Base-by-base conservation (phyloP, 352 stramenopile species). In the Phytophthora boehmeriae region DNA sequence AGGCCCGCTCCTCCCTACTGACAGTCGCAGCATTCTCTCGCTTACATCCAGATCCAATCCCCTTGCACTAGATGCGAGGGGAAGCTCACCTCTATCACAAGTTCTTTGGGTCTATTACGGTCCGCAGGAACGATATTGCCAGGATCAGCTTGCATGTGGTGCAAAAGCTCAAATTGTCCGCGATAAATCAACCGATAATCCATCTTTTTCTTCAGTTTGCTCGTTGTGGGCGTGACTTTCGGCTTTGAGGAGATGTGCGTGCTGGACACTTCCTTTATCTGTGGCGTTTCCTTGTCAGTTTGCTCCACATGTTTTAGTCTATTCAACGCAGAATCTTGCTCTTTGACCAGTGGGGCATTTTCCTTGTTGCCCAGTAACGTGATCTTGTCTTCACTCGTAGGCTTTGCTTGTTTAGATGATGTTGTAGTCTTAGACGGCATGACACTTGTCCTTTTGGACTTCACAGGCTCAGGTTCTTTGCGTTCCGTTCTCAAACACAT, bases 31-130 rank as follows among this genome's bases (percentile, higher is more conserved):
- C 25, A 67, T 52, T 0, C 45, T 55, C 19, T 88, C 76, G 23
- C 80, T 91, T 27, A 93, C 83, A 42, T 95, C 84, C 35, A 95
- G 46, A 27, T 89, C 66, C 9, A 93, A 65, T 13, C 78, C 83
- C 22, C 76, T 77, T 0, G 86, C 79, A 52, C 70, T 92, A 1
- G 65, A 54, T 14, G 74, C 69, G 25, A 68, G 66, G n/a, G 86
- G 83, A n/a, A 84, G 14, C 54, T 69, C 8, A 93, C 75, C 46
- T 87, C 70, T 1, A 95, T 41, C 11, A 93, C 81, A 8, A 95
- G 52, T 19, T 92, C 83, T 39, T 81, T 78, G 0, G 84, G 86
- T 1, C 79, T 78, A 47, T 68, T 66, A 13, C 57, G 60, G 38
- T 82, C 71, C 11, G 57, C 54, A 11, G 66, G 69, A 10, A 73